Base-by-base conservation (phyloP, 345 rosid genomes). In the Raphanus sativus region DNA sequence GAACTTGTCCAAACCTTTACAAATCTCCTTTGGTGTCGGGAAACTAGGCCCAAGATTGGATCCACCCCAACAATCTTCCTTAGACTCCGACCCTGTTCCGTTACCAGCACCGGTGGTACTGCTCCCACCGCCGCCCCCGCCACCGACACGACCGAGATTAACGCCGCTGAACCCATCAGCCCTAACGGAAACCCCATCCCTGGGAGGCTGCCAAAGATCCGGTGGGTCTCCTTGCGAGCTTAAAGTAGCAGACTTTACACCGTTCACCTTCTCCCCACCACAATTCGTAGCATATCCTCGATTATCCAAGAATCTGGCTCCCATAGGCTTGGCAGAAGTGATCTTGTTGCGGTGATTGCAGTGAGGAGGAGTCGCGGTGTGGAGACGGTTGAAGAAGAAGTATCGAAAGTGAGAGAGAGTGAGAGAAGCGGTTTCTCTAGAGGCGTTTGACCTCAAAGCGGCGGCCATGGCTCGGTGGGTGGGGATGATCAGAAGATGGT, bases 201-300 rank as follows among this genome's bases (percentile, higher is more conserved):
- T 97, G 0, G 98, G 98, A 62, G 99, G 97, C 84, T 93, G 96
- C 99, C 98, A 93, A 8, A 93, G 89, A 92, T 93, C 98, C 4
- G 99, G 99, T 9, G 99, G 98, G 59, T 93, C 97, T 56, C 99
- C 99, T 75, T 81, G 76, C 0, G 90, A 86, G 80, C 86, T 83
- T 76, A 75, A 11, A 26, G 71, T 76, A 67, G 80, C 64, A 79
- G 75, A 63, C 13, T 36, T 60, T 42, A 11, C 42, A 64, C 58
- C 59, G 30, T 28, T 28, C n/a, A n/a, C n/a, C n/a, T n/a, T n/a
- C n/a, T n/a, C n/a, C n/a, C n/a, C n/a, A n/a, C n/a, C n/a, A 54
- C 77, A 74, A 45, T 76, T 64, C 60, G 78, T 17, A 64, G 74
- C 72, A 69, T 78, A 83, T 56, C 83, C 81, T 79, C 71, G 80